Base-by-base conservation (phyloP, 139 green algal species). In the Chlorella sp. region DNA sequence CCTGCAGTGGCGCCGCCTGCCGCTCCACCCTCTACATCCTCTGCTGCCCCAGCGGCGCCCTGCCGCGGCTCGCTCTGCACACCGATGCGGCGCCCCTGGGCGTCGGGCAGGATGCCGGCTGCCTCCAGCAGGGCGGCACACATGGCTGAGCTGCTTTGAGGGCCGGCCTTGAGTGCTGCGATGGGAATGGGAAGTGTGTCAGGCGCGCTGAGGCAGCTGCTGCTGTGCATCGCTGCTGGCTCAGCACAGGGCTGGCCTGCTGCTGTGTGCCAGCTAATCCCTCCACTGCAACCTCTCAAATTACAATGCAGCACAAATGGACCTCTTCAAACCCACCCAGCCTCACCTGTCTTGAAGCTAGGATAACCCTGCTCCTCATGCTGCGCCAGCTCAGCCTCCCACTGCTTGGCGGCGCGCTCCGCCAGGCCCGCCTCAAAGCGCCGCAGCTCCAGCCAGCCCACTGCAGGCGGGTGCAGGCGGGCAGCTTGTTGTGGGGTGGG, bases 81-180 rank as follows among this genome's bases (percentile, higher is more conserved):
- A 36, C 51, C 51, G 14, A 60, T 60, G 51, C 70, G 70, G 34
- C 26, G 76, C 9, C 58, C 76, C 17, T 58, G 28, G 14, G 7
- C 7, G 9, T 73, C 41, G 5, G 77, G 40, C 26, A 83, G 77
- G 17, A 83, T 43, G 3, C 77, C 77, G 2, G 11, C 8, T 5
- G 77, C 77, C 60, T 74, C 77, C 28, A 83, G 60, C 77, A 60
- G 38, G 26, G 60, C 77, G 0, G 41, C 30, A 60, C 77, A 83
- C 32, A 30, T 13, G 3, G 34, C 16, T n/a, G 77, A 83, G 3
- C 36, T 41, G 20, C 28, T 58, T 3, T 34, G 34, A 1, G 46
- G 46, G 44, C 64, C 64, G 4, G 64, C 20, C 30, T 70, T 70
- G 28, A 70, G 64, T 13, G 51, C 51, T 60, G 51, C 51, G 16